These are phyloP conservation scores for Mucor saturninus DNA, from an alignment of 371 early-diverging fungal species.

Conservation along the genomic window DNA sequence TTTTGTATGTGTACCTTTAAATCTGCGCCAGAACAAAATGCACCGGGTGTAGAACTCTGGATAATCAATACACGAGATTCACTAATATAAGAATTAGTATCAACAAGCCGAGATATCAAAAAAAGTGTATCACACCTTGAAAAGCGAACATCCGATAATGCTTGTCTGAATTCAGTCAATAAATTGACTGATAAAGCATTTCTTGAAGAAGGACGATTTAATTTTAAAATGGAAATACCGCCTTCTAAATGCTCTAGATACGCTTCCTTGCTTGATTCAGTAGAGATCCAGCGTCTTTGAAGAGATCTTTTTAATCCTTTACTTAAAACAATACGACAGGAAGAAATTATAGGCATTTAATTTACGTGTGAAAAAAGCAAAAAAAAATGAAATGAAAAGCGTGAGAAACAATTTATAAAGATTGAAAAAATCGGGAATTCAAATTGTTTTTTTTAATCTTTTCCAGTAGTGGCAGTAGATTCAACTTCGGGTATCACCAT, in stretches of 20 bases:
- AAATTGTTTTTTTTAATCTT: background rate
- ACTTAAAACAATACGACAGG: slow-evolving; percentile 4
- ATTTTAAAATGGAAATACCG: slow-evolving; percentile 82
- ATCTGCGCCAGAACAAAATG: slow-evolving; percentile 97
- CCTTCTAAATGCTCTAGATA: slow-evolving; percentile 66
- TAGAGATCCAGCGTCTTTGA: slow-evolving; percentile 14
- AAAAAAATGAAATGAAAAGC: slow-evolving; percentile 2
- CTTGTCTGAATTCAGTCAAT: slow-evolving; percentile 72
- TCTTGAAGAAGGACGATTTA: slow-evolving; percentile 87
- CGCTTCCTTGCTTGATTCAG: slow-evolving; percentile 52
- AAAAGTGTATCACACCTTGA: slow-evolving; percentile 43
- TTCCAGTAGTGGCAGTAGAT: slow-evolving; percentile 4
- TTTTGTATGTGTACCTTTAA: slow-evolving; percentile 68
- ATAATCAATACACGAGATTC: slow-evolving; percentile 83
- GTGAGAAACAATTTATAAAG: slow-evolving; percentile 1
- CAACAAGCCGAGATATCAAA: too few species aligned
- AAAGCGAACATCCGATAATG: slow-evolving; percentile 71
- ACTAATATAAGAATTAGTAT: slow-evolving; percentile 23
- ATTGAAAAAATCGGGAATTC: slow-evolving; percentile 17
- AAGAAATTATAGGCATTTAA: slow-evolving; percentile 12
- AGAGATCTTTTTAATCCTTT: background rate
- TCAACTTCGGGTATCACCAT: slow-evolving; percentile 49
- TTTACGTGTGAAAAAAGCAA: slow-evolving; percentile 9
- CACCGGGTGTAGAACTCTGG: slow-evolving; percentile 79
- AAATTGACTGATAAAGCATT: slow-evolving; percentile 90